phyloP scores from a whole-genome alignment of 1,284 basidiomycete genomes.

The Fomitopsis palustris region DNA sequence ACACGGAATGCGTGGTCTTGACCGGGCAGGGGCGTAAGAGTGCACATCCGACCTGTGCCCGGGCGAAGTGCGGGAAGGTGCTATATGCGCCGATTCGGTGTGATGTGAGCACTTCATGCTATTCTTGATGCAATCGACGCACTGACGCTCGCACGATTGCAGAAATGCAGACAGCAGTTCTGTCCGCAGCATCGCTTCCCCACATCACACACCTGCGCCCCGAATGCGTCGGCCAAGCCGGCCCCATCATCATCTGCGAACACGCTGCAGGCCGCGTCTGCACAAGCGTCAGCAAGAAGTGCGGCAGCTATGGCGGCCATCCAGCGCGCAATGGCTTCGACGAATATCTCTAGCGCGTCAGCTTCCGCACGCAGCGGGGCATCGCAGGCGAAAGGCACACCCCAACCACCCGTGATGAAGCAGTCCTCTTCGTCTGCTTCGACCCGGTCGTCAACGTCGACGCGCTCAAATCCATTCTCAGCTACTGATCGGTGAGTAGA shows the following conservation, averaged over 20 bases:
- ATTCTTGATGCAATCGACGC: not conserved
- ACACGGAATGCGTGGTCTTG: constrained; percentile 60
- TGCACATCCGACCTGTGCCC: constrained; percentile 58
- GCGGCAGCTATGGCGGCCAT: constrained; percentile 42
- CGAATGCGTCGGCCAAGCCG: constrained; percentile 18
- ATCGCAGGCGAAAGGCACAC: constrained; percentile 4
- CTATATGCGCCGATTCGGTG: constrained; percentile 72
- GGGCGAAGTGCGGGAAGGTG: constrained; percentile 63
- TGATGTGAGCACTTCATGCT: constrained; percentile 42
- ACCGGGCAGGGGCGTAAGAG: constrained; percentile 49
- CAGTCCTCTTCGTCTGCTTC: constrained; percentile 13
- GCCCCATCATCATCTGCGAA: constrained; percentile 11
- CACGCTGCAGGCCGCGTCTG: constrained; percentile 15
- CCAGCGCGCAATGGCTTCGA: constrained; percentile 31
- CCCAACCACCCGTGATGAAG: constrained; percentile 10
- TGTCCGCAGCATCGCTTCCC: constrained; percentile 75
- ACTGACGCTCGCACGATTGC: not conserved
- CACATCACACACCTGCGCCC: constrained; percentile 54
- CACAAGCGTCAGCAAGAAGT: constrained; percentile 34
- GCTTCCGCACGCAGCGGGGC: not conserved
- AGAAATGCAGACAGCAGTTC: constrained; percentile 69
- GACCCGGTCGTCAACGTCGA: constrained; percentile 13
- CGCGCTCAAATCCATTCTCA: constrained; percentile 49
- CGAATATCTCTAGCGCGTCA: constrained; percentile 4
- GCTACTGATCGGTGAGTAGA: constrained; percentile 67